Base-by-base conservation (phyloP, 2,329 filamentous ascomycete species). In the Mariannaea elegans region DNA sequence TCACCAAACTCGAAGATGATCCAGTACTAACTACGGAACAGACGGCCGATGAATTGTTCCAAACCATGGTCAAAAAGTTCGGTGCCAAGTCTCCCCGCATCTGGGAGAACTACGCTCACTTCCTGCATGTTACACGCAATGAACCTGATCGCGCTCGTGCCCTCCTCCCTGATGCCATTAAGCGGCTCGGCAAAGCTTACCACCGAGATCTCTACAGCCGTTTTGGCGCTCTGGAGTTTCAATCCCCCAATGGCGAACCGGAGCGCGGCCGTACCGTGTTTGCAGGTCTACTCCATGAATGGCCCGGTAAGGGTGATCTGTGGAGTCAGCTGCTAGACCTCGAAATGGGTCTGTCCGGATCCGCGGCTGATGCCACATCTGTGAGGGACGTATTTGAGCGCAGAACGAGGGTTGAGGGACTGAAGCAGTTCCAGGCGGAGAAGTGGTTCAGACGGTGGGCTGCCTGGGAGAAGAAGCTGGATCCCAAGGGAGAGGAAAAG, bases 211-310 rank as follows among this genome's bases (percentile, higher is more conserved):
- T 97, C 0, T 93, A 94, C 56, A 87, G 90, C 69, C 94, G 94
- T 67, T 97, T 99, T 74, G 95, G 91, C 0, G 90, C 92, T 16
- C 86, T 99, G 19, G 95, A 99, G 77, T 99, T 97, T 84, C 90
- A 89, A 65, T 94, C 91, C 10, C 77, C 87, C 7, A 87, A 90
- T 70, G 94, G 94, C 54, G 92, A 96, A 69, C 82, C 93, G 3
- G 96, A 99, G 79, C 91, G 92, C 59, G 95, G 95, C 9, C 90
- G 96, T 16, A 99, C 96, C 23, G 90, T 98, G 72, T 98, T 98
- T 70, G 94, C 97, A 76, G 91, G 90, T 36, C 83, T 99, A 8
- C 83, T 99, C 7, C 86, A 87, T 32, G 90, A 90, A 4, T 97
- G 90, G 81, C 92, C 93, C 44, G 97, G 96, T 81, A 92, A 93